Evolutionary conservation across 768 basidiomycete species (phyloP).

Genomic region (Lactarius tabidus): DNA sequence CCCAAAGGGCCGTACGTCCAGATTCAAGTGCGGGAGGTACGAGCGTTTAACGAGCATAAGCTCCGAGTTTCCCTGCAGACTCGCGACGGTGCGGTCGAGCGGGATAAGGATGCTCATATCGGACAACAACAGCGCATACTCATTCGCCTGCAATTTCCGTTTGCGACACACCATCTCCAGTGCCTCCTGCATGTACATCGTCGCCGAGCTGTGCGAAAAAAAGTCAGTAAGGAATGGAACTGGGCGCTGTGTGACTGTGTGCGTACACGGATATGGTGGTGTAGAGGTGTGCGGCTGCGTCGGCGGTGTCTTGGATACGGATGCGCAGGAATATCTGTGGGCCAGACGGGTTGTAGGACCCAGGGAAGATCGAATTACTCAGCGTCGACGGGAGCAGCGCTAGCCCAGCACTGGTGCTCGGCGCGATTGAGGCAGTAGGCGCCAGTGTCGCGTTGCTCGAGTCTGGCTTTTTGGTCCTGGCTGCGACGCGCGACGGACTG

Average conservation of each 20-base stretch:
- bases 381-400: constrained; percentile 29
- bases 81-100: constrained; percentile 93
- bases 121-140: constrained; percentile 73
- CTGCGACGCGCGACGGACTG: constrained; percentile 62
- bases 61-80: constrained; percentile 82
- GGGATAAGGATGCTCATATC: constrained; percentile 77
- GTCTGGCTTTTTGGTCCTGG: constrained; percentile 56
- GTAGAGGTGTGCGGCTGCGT: constrained; percentile 78
- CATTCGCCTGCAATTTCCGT: constrained; percentile 65
- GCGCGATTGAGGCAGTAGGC: constrained; percentile 24
- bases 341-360: constrained; percentile 68
- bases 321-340: constrained; percentile 83
- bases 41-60: constrained; percentile 75
- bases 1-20: constrained; percentile 60
- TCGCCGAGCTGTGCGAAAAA: constrained; percentile 55
- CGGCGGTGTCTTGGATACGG: constrained; percentile 73
- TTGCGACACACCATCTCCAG: constrained; percentile 78
- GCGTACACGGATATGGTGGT: constrained; percentile 91
- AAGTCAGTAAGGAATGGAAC: neutral
- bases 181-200: constrained; percentile 97
- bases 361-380: constrained; percentile 44
- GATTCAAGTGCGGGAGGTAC: constrained; percentile 68
- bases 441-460: constrained; percentile 34
- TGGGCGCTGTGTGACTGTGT: too few species aligned
- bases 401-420: constrained; percentile 28